A percentile compares a stretch with the other conserved stretches of the same genome.
phyloP scores from a whole-genome alignment of 768 basidiomycete species.

The Phlegmacium glaucopus region DNA sequence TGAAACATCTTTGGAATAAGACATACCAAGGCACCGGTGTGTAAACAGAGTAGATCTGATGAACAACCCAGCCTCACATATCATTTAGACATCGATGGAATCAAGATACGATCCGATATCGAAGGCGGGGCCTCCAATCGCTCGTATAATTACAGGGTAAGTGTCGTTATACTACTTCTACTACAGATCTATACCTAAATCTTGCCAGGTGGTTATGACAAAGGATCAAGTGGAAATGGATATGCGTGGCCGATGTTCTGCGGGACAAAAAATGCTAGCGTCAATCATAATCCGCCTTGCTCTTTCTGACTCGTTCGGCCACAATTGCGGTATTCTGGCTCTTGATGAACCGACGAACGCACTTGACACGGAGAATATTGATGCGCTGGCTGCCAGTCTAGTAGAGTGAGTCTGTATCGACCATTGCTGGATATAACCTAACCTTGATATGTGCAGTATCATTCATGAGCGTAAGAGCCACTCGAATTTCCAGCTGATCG shows the following conservation, averaged over 20 bases:
- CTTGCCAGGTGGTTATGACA: constrained; percentile 89
- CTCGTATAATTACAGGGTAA: constrained; percentile 94
- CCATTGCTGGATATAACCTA: background rate
- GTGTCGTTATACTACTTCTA: constrained; percentile 21
- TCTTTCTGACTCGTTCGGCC: constrained; percentile 94
- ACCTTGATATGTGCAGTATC: constrained; percentile 50
- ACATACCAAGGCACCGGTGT: constrained; percentile 97
- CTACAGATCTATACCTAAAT: constrained; percentile 11
- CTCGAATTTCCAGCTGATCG: constrained; percentile 93
- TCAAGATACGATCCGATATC: constrained; percentile 90
- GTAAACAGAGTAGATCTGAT: constrained; percentile 17
- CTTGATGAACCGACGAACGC: constrained; percentile 99
- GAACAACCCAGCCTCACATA: constrained; percentile 2
- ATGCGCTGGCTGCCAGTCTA: constrained; percentile 86
- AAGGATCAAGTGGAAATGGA: constrained; percentile 99
- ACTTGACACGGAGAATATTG: constrained; percentile 93
- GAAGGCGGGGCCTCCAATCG: constrained; percentile 89
- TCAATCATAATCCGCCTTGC: constrained; percentile 98
- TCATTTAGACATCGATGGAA: constrained; percentile 90
- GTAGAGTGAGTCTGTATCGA: constrained; percentile 66
- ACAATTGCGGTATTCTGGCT: constrained; percentile 96
- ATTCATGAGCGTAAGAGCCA: constrained; percentile 89
- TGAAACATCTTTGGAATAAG: constrained; percentile 97
- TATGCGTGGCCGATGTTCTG: constrained; percentile 98
- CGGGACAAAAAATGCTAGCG: constrained; percentile 98